Percentiles rank a stretch among this genome's conserved stretches.
Conservation (phyloP, 2,329 filamentous ascomycete genomes). For the Venturia asperata region DNA sequence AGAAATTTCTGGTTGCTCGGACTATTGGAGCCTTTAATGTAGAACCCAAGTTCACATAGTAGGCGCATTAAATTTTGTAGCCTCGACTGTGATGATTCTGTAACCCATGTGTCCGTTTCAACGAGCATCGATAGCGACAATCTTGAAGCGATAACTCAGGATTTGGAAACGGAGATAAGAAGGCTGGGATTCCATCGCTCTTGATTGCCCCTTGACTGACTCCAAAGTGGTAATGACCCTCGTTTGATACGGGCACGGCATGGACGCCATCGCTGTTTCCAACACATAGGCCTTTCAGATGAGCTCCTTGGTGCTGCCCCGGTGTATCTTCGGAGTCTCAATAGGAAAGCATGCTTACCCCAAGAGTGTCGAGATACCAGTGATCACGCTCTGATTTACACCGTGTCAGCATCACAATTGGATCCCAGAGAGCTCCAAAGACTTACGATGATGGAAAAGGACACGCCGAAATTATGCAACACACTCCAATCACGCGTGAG, state of each 20-base stretch:
- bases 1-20: too few species aligned
- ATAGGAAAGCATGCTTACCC: conserved; percentile 23
- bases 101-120: too few species aligned
- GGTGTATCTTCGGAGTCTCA: background rate
- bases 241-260: too few species aligned
- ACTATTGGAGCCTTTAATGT: too few species aligned
- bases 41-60: too few species aligned
- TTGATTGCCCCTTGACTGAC: too few species aligned
- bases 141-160: too few species aligned
- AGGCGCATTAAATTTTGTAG: too few species aligned
- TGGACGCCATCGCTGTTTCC: background rate
- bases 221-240: too few species aligned
- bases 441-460: conserved; percentile 49
- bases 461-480: conserved; percentile 55
- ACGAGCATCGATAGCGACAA: too few species aligned
- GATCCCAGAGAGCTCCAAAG: conserved; percentile 28
- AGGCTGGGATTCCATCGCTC: too few species aligned
- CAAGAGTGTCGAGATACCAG: conserved; percentile 53
- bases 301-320: background rate
- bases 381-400: conserved; percentile 44
- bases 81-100: too few species aligned
- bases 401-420: conserved; percentile 26
- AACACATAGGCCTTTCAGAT: background rate
- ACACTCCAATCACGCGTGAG: conserved; percentile 52
- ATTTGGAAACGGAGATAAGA: background rate